phyloP scores from a whole-genome alignment of 306 rosid species.

The Quercus engelmannii region DNA sequence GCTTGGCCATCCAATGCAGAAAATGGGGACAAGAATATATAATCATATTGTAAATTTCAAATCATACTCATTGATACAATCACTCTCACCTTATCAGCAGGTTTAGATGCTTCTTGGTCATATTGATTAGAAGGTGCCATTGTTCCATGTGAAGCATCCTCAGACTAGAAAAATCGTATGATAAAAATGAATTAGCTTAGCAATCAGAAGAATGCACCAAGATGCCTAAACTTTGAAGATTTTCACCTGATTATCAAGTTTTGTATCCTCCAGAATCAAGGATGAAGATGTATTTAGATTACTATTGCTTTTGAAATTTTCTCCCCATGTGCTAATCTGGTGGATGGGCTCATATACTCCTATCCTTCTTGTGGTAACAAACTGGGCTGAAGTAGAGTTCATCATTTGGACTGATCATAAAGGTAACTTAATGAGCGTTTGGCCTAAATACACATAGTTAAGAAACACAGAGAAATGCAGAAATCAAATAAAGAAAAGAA shows the following conservation, averaged over 20 bases:
- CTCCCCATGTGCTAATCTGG: constrained; percentile 84
- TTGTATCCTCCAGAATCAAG: constrained; percentile 47
- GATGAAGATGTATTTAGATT: constrained; percentile 43
- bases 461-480: neutral
- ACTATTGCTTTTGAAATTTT: constrained; percentile 51
- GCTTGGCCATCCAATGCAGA: neutral
- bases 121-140: constrained; percentile 31
- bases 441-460: neutral
- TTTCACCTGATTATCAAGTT: constrained; percentile 57
- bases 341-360: constrained; percentile 74
- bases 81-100: constrained; percentile 38
- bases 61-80: neutral
- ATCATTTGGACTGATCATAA: constrained; percentile 43
- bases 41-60: neutral
- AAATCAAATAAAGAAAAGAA: constrained; percentile 7
- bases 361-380: constrained; percentile 66
- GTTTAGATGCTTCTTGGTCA: constrained; percentile 47
- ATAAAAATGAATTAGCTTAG: constrained; percentile 8
- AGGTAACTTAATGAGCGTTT: constrained; percentile 25
- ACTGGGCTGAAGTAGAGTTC: constrained; percentile 66
- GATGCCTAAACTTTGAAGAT: constrained; percentile 15
- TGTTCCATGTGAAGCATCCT: constrained; percentile 46
- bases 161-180: constrained; percentile 30
- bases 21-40: neutral
- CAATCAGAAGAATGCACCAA: constrained; percentile 1